Evolutionary conservation across 441 rosid species (phyloP).

Genomic region (Croton setiger): DNA sequence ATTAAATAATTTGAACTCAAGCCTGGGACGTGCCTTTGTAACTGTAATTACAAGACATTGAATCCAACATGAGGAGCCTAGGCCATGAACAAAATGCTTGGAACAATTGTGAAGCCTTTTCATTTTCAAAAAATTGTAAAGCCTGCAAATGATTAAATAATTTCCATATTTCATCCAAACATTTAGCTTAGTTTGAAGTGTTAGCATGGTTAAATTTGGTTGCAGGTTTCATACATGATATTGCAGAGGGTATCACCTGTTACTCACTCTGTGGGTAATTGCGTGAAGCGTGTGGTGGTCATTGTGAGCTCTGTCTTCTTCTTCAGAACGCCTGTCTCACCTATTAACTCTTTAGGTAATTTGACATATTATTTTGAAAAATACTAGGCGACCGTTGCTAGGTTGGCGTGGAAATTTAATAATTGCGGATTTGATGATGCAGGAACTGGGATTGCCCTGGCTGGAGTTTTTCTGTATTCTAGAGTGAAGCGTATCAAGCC

Average conservation of each 20-base stretch:
- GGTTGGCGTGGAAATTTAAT: neutral
- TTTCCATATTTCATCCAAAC: neutral
- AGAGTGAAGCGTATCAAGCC: slow-evolving; percentile 92
- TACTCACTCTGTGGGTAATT: slow-evolving; percentile 96
- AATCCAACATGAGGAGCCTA: neutral
- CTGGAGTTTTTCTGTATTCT: slow-evolving; percentile 91
- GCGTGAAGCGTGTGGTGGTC: slow-evolving; percentile 99
- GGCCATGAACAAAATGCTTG: neutral
- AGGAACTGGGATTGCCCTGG: slow-evolving; percentile 94
- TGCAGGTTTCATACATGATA: slow-evolving; percentile 95
- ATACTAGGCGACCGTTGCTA: neutral
- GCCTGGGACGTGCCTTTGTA: no score
- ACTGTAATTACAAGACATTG: no score
- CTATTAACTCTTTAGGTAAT: slow-evolving; percentile 80
- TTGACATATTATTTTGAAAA: neutral
- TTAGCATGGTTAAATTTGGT: neutral
- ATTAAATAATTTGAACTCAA: neutral
- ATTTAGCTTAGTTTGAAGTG: neutral
- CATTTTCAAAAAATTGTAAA: no score
- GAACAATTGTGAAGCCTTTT: neutral
- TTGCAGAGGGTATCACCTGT: slow-evolving; percentile 97
- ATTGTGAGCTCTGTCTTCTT: slow-evolving; percentile 94
- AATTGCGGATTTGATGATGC: slow-evolving; percentile 18
- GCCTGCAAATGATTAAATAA: no score
- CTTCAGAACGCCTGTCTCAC: slow-evolving; percentile 80